Evolutionary conservation across 106 monocot species (phyloP), one percentile per base, ranked within the genome.

Genomic region (Apostasia shenzhenica): DNA sequence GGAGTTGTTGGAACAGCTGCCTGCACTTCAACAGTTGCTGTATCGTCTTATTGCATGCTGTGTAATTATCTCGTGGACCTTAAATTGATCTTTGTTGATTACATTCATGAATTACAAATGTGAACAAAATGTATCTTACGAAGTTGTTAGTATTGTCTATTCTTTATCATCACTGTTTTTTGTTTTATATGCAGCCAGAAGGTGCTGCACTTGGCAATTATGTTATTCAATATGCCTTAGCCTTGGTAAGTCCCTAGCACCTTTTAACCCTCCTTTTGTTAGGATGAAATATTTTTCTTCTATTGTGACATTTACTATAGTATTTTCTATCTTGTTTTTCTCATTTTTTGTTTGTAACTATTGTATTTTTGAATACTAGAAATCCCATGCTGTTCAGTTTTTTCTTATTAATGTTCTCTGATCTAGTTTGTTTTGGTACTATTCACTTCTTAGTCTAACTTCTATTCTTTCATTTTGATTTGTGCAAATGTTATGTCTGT

Each of bases 1-100:
- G 63, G 86, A 89, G 5, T 69, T 93, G 64, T 78, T 93, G 64
- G 89, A 89, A 46, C 93, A 93, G 41, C 75, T 93, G 78, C 93
- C 93, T 75, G 83, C 89, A 57, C 78, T 93, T 54, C 93, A 93
- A 63, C 93, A 93, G 69, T 76, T 89, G 44, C 68, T 93, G 39
- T 86, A 84, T 66, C 88, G 93, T 53, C 93, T 93, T 77, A 67
- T 89, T 68, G 93, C 84, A 54, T 93, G 93, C 54, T 83, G 63
- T 77, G 92, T 92, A 77, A 78, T 67, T 37, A 13, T 62, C 57
- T 63, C 26, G 46, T 26, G 40, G 3, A 46, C 62, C 47, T 65
- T 26, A 37, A 2, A 4, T 48, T 65, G 48, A 48, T 48, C 48
- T 65, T 12, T 65, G 26, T 65, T 6, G 9, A 65, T 14, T 47